Percentiles rank a stretch among this genome's conserved stretches.
phyloP scores from a whole-genome alignment of 805 yeast genomes.

The Lipomyces spencermartinsiae region DNA sequence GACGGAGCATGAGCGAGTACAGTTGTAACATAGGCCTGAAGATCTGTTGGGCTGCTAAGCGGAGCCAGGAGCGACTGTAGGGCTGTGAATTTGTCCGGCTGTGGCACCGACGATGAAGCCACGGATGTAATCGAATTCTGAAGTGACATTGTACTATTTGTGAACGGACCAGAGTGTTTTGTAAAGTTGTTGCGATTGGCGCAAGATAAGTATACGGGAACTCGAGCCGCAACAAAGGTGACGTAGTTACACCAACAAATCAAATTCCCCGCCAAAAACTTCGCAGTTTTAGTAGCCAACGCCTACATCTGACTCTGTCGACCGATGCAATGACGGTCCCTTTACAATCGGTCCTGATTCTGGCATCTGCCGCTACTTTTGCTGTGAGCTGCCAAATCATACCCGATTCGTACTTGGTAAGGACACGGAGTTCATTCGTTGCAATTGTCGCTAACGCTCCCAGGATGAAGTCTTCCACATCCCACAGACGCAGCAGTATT shows the following conservation, averaged over 20 bases:
- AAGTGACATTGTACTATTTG: not conserved
- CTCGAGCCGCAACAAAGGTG: not conserved
- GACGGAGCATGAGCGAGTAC: slow-evolving; percentile 23
- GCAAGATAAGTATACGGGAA: not conserved
- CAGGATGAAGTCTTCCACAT: slow-evolving; percentile 88
- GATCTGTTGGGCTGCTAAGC: slow-evolving; percentile 3
- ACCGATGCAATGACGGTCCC: slow-evolving; percentile 8
- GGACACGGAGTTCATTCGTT: slow-evolving; percentile 85
- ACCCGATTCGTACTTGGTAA: slow-evolving; percentile 41
- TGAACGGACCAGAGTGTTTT: not conserved
- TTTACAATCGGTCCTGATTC: slow-evolving; percentile 2
- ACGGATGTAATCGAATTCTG: slow-evolving; percentile 1
- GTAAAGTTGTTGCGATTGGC: not conserved
- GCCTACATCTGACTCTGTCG: not conserved
- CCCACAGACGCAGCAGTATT: slow-evolving; percentile 74
- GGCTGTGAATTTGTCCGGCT: slow-evolving; percentile 27
- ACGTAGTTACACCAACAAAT: not conserved
- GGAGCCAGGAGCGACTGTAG: slow-evolving; percentile 18
- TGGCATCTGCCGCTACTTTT: slow-evolving; percentile 14
- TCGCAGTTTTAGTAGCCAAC: not conserved
- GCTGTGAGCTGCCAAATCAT: slow-evolving; percentile 13
- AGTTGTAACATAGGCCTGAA: slow-evolving; percentile 19
- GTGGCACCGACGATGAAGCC: slow-evolving; percentile 17
- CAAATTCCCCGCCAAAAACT: not conserved
- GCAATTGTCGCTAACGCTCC: slow-evolving; percentile 42